These are phyloP conservation scores for Cyclotella cryptica DNA, from an alignment of 108 stramenopile species.

Conservation along the genomic window DNA sequence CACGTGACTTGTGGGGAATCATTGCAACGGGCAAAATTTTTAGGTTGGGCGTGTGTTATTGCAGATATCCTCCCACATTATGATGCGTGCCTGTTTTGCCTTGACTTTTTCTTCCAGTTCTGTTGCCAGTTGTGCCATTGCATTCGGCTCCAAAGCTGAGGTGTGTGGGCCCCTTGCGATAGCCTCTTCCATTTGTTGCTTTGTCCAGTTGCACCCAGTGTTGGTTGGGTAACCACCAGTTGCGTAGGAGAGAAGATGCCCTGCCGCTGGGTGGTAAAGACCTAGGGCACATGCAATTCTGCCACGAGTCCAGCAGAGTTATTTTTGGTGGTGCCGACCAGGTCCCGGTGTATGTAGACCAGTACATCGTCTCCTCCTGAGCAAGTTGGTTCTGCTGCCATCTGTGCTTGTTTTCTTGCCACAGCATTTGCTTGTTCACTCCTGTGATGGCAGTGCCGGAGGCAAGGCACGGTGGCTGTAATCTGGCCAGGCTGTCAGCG, in stretches of 20 bases:
- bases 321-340: not conserved
- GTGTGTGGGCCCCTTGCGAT: slow-evolving; percentile 5
- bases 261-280: slow-evolving; percentile 24
- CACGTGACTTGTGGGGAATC: slow-evolving; percentile 6
- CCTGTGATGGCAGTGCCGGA: not conserved
- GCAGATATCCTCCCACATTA: not conserved
- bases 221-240: slow-evolving; percentile 15
- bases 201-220: slow-evolving; percentile 14
- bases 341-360: not conserved
- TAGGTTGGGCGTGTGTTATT: not conserved
- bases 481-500: not conserved
- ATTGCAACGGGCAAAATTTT: slow-evolving; percentile 6
- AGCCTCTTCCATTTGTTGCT: slow-evolving; percentile 14
- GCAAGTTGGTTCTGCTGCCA: not conserved
- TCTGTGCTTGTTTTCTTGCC: not conserved
- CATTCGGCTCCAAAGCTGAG: not conserved
- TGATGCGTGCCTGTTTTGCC: not conserved
- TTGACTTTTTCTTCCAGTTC: too few relatives aligned
- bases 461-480: not conserved
- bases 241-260: slow-evolving; percentile 13
- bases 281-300: slow-evolving; percentile 26
- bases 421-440: not conserved
- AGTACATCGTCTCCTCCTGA: not conserved
- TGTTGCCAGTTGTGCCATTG: too few relatives aligned
- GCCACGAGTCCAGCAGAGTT: not conserved